Conservation (phyloP, 192 early-diverging fungal species). For the Coemansia sp. region DNA sequence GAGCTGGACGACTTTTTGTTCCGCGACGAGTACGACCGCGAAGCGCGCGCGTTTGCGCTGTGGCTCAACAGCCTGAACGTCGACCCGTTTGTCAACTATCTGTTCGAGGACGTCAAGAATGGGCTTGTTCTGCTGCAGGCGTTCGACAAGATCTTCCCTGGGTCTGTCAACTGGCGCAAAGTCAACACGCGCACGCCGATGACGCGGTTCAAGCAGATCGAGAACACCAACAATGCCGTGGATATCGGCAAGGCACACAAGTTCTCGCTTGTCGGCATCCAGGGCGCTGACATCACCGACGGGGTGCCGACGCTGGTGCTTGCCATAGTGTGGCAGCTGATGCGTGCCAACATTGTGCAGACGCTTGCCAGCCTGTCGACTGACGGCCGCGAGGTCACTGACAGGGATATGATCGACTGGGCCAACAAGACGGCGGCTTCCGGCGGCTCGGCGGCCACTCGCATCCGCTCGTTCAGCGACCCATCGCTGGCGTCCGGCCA, state of each 20-base stretch:
- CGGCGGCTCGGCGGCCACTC: slow-evolving; percentile 58
- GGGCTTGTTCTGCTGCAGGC: slow-evolving; percentile 93
- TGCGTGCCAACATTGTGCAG: slow-evolving; percentile 95
- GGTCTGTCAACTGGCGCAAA: slow-evolving; percentile 90
- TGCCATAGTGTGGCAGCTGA: slow-evolving; percentile 97
- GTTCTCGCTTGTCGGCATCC: slow-evolving; percentile 94
- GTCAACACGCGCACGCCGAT: slow-evolving; percentile 76
- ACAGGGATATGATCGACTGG: slow-evolving; percentile 93
- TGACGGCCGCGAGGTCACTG: slow-evolving; percentile 83
- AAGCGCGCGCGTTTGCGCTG: slow-evolving; percentile 84
- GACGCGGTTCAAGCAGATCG: slow-evolving; percentile 95
- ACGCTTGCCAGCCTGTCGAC: slow-evolving; percentile 86
- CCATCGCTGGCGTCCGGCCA: slow-evolving; percentile 71
- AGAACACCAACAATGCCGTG: slow-evolving; percentile 96
- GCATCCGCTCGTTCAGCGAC: slow-evolving; percentile 88
- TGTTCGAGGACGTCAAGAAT: slow-evolving; percentile 95
- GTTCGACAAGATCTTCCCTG: slow-evolving; percentile 91
- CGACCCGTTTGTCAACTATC: slow-evolving; percentile 96
- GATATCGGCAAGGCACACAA: slow-evolving; percentile 80
- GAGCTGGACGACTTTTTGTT: slow-evolving; percentile 78
- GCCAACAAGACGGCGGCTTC: slow-evolving; percentile 81
- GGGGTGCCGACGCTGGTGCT: slow-evolving; percentile 88
- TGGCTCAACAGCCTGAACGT: slow-evolving; percentile 99
- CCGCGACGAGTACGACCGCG: slow-evolving; percentile 58
- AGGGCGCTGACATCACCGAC: slow-evolving; percentile 93